Evolutionary conservation across 345 rosid species (phyloP).

Genomic region (Eucalyptus marginata): DNA sequence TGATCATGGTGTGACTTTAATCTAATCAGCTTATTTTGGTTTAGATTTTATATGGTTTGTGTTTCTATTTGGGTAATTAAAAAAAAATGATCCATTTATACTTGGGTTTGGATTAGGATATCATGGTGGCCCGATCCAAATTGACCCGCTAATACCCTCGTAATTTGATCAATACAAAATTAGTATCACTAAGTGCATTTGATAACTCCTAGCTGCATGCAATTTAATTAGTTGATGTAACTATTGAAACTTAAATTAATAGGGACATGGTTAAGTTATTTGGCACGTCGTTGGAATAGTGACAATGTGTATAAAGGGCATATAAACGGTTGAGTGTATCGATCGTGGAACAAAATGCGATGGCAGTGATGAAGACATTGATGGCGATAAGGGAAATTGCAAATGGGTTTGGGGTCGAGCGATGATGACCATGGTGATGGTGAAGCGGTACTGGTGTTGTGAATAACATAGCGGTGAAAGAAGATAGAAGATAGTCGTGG

Average conservation of each 20-base stretch:
- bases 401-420: background rate
- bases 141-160: fast-evolving
- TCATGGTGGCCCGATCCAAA: background rate
- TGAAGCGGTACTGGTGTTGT: too few species aligned
- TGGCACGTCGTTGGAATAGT: fast-evolving
- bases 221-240: too few species aligned
- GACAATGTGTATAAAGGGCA: too few species aligned
- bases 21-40: fast-evolving
- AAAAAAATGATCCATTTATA: background rate
- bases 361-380: background rate
- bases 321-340: background rate
- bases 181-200: too few species aligned
- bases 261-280: background rate
- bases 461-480: too few species aligned
- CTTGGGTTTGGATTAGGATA: too few species aligned
- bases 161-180: too few species aligned
- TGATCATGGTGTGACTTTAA: background rate
- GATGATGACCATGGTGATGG: too few species aligned
- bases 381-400: background rate
- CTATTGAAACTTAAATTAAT: too few species aligned
- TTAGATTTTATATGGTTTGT: background rate
- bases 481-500: background rate
- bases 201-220: fast-evolving
- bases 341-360: background rate
- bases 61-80: background rate